Base-by-base conservation (phyloP, 345 rosid species). In the Camelina laxa region DNA sequence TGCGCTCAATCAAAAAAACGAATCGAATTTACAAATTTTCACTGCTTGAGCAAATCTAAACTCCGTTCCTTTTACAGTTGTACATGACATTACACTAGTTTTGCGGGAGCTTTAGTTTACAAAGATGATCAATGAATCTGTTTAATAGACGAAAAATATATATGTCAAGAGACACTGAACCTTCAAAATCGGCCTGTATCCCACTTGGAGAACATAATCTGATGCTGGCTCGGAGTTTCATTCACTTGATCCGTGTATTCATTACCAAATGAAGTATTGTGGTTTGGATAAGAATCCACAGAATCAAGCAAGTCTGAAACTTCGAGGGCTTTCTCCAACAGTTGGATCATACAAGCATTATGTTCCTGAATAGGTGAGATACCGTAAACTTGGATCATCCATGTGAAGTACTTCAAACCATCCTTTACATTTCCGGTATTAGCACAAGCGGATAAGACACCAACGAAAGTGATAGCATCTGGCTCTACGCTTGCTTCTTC, bases 401-500 rank as follows among this genome's bases (percentile, higher is more conserved):
- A 44, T 17, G 60, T 50, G 79, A 85, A 87, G 61, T 85, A 85
- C 67, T 69, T 51, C 64, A 71, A 67, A 53, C 85, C 90, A 9
- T 80, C 83, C 51, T 74, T 75, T n/a, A 85, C 80, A 61, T 87
- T 76, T n/a, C 80, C 75, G 0, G 51, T 69, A n/a, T 83, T 84
- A 2, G 85, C 88, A 80, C 92, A 89, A 59, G 90, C 92, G 14
- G 85, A 82, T 42, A 91, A 83, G 64, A 86, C 88, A 65, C 92
- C 95, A 0, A 89, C 95, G 60, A 87, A 91, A 67, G 91, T 89
- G 76, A 91, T 86, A 14, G 87, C 90, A 72, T 92, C 90, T 9
- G 93, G 92, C 66, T 54, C 72, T 4, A 79, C 68, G 8, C 56
- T 73, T 44, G 53, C 79, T 74, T 65, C 82, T 76, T 77, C 86